Base-by-base conservation (phyloP, 2,329 filamentous ascomycete species). In the Alternaria atra region DNA sequence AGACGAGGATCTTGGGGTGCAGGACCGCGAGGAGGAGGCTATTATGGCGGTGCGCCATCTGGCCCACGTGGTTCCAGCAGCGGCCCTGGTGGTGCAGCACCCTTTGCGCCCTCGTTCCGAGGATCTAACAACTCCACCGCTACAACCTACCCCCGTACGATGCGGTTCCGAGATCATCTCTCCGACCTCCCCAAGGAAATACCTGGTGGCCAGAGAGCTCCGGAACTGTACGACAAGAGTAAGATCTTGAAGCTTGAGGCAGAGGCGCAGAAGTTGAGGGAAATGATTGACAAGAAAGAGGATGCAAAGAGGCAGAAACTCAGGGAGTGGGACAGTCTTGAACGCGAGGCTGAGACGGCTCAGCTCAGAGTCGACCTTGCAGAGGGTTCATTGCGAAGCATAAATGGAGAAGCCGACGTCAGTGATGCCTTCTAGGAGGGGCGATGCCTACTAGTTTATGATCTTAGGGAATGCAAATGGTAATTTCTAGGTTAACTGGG, bases 261-360 rank as follows among this genome's bases (percentile, higher is more conserved):
- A 9, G 82, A 85, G 50, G 78, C 81, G 1, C 77, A 80, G 60
- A 80, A 76, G 66, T 61, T 85, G 61, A 70, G 82, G 25, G 75
- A 79, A 60, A 61, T 75, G 62, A 83, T 85, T 55, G 82, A 82
- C 40, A 80, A 80, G 62, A 83, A 81, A 67, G 81, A 84, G 64
- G 73, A 73, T 29, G 75, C 74, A 55, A 83, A 81, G 65, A 67
- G 82, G 39, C 78, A 78, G 61, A 74, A 73, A 23, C 59, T 83
- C 54, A 71, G 77, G 58, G 83, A 84, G 52, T 85, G 82, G 83
- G 82, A 82, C 44, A 64, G 73, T 6, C 62, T 83, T 60, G 78
- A 80, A 58, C 69, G 80, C 12, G 83, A 84, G 58, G 78, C 76
- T 15, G 78, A 81, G 57, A 79, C 77, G 30, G 80, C 81, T n/a